These are phyloP conservation scores for Euclidium syriacum DNA, from an alignment of 345 rosid genomes.

Conservation along the genomic window DNA sequence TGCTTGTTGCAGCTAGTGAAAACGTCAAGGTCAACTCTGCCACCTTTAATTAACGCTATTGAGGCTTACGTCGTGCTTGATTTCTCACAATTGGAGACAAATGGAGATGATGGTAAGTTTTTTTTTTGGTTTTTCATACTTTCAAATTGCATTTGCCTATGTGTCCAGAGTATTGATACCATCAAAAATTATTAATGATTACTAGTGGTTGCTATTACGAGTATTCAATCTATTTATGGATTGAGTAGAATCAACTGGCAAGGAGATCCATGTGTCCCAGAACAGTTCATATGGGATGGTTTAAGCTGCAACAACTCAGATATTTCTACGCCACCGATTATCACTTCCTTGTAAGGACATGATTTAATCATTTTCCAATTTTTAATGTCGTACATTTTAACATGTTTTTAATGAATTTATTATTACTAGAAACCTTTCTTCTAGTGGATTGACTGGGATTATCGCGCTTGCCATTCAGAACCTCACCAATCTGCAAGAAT, in stretches of 20 bases:
- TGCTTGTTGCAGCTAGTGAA: neutral
- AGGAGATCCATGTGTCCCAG: conserved; percentile 57
- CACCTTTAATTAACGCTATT: conserved; percentile 17
- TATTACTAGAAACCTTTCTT: conserved; percentile 27
- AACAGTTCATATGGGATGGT: conserved; percentile 35
- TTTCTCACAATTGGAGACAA: conserved; percentile 4
- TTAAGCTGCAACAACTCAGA: conserved; percentile 30
- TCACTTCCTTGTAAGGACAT: conserved; percentile 18
- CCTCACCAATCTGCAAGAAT: conserved; percentile 26
- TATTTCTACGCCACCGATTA: neutral
- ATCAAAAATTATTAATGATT: neutral
- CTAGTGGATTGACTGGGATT: conserved; percentile 31
- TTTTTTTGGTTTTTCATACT: neutral
- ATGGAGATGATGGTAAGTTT: conserved; percentile 13
- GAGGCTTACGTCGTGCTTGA: neutral
- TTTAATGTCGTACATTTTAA: neutral
- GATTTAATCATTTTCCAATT: neutral
- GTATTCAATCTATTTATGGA: conserved; percentile 26
- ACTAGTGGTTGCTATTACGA: conserved; percentile 36
- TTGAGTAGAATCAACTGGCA: conserved; percentile 39
- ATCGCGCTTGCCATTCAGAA: conserved; percentile 17
- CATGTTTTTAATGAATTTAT: neutral
- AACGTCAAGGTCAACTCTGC: conserved; percentile 5
- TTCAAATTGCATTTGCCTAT: neutral
- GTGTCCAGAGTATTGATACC: neutral